Base-by-base conservation (phyloP, 2,329 filamentous ascomycete species). In the Colletotrichum sp. region DNA sequence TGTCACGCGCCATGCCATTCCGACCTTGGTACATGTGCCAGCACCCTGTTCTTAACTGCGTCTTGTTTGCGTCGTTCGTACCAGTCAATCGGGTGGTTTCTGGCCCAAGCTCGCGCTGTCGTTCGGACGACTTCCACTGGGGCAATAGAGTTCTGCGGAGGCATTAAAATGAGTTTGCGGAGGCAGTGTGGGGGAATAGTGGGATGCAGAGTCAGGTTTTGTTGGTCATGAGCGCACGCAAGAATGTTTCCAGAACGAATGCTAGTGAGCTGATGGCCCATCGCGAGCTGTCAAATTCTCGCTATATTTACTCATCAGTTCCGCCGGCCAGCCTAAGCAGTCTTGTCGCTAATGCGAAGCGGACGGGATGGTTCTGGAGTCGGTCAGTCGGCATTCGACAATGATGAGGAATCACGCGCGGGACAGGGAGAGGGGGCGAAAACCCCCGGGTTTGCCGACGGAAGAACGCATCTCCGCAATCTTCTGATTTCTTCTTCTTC, bases 81-180 rank as follows among this genome's bases (percentile, higher is more conserved):
- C 63, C 63, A 8, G 16, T 24, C 39, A 66, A 55, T 55, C 32
- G 65, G 48, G 22, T 57, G 44, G 65, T 68, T 32, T 63, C 63
- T 62, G 64, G 69, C 57, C 73, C 34, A 59, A 68, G 69, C 44
- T 67, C 16, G 44, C 18, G n/a, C 44, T 24, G 32, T 10, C 39
- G 63, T 65, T 75, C 73, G 57, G 64, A 75, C 57, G 70, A 73
- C 32, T 68, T 68, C 52, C 72, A 44, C 44, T 44, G 39, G 57
- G 16, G 67, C 57, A 48, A 39, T 52, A 68, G 24, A 28, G 30
- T 72, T 75, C 55, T 75, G 73, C 34, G 63, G 69, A 71, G 72
- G 67, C 48, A 39, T 22, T 48, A 28, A 68, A 48, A 75, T 73
- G 34, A 68, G 26, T 65, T 75, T 73, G 73, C 73, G 69, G 73